A percentile compares a stretch with the other conserved stretches of the same genome.
phyloP scores from a whole-genome alignment of 805 yeast species.

The Candida fluviatilis region DNA sequence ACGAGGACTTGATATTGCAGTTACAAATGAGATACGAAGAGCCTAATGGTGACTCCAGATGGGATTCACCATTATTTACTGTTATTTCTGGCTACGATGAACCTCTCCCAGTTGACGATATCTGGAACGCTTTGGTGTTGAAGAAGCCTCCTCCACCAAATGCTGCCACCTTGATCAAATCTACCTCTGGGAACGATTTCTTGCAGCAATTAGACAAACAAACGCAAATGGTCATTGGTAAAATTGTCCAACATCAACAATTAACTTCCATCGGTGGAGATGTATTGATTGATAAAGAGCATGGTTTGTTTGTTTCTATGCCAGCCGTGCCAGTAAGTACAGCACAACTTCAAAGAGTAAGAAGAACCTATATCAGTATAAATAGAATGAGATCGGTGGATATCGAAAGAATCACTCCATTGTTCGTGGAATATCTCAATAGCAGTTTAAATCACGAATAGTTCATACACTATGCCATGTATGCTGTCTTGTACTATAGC shows the following conservation, averaged over 20 bases:
- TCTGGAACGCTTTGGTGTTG: constrained; percentile 61
- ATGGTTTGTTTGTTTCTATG: constrained; percentile 50
- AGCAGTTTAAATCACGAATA: constrained; percentile 47
- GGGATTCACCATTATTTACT: constrained; percentile 92
- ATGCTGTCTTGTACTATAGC: too few species aligned
- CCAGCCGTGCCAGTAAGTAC: constrained; percentile 61
- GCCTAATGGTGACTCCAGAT: constrained; percentile 77
- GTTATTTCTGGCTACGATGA: constrained; percentile 52
- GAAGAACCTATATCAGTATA: constrained; percentile 78
- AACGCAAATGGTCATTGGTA: constrained; percentile 62
- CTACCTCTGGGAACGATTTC: constrained; percentile 73
- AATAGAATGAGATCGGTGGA: constrained; percentile 79
- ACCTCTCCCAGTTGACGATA: constrained; percentile 56
- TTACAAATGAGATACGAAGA: constrained; percentile 87
- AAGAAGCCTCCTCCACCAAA: constrained; percentile 71
- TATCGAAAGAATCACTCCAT: constrained; percentile 56
- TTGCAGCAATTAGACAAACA: constrained; percentile 71
- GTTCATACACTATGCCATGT: background rate
- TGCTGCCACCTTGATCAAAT: constrained; percentile 77
- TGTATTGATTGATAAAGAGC: constrained; percentile 42
- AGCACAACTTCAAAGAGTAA: constrained; percentile 77
- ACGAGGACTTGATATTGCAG: constrained; percentile 56
- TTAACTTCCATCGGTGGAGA: constrained; percentile 45
- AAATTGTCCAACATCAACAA: constrained; percentile 60
- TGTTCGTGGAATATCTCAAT: constrained; percentile 77